Evolutionary conservation across 345 rosid species (phyloP).

Genomic region (Lepidium didymum): DNA sequence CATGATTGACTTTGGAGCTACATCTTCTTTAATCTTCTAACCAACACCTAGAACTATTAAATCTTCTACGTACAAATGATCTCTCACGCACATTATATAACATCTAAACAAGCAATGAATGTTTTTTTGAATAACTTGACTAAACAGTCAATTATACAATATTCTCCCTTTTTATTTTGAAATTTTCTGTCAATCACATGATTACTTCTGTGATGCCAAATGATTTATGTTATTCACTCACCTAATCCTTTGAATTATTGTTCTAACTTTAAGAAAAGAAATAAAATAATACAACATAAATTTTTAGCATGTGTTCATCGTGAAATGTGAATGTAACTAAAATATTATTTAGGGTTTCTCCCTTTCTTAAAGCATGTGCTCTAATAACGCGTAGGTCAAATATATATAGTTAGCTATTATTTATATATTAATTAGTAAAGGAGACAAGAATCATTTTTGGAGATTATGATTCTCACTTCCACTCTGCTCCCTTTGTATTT

Average conservation of each 20-base stretch:
- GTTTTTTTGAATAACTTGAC: no score
- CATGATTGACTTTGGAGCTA: no score
- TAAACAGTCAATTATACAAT: no score
- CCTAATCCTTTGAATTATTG: slow-evolving; percentile 23
- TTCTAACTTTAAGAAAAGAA: background rate
- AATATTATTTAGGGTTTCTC: background rate
- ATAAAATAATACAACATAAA: background rate
- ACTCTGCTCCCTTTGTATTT: background rate
- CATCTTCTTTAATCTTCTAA: no score
- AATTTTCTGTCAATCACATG: no score
- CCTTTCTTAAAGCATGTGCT: slow-evolving; percentile 12
- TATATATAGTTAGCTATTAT: background rate
- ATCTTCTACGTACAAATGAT: no score
- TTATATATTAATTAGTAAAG: background rate
- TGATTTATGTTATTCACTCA: slow-evolving; percentile 9
- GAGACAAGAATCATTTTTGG: slow-evolving; percentile 21
- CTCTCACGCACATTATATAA: no score
- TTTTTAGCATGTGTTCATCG: slow-evolving; percentile 22
- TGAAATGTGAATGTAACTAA: slow-evolving; percentile 20
- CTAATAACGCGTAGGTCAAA: slow-evolving; percentile 5
- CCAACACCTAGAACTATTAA: no score
- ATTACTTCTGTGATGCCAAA: background rate
- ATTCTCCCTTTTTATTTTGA: no score
- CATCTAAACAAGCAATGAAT: no score
- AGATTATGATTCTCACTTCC: slow-evolving; percentile 13